Conservation (phyloP, 1,139 yeast species). For the Sugiyamaella novakii region DNA sequence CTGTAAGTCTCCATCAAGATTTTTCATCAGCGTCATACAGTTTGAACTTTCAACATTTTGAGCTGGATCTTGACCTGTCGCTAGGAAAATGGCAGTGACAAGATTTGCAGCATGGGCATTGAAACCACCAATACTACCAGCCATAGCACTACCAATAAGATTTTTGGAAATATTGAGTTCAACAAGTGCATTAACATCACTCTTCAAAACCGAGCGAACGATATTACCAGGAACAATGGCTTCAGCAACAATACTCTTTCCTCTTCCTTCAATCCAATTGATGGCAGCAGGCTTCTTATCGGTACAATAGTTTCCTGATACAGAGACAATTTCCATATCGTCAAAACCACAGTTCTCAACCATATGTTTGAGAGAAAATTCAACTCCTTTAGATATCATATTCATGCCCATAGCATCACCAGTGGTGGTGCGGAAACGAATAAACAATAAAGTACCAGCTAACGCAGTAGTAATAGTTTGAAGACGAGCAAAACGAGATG, state of each 20-base stretch:
- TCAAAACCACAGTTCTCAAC: constrained; percentile 86
- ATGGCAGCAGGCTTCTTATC: constrained; percentile 98
- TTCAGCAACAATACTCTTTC: constrained; percentile 97
- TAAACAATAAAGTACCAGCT: constrained; percentile 89
- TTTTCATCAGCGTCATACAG: constrained; percentile 94
- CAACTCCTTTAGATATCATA: constrained; percentile 99
- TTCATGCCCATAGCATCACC: constrained; percentile 99
- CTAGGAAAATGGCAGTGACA: constrained; percentile 89
- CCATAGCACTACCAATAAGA: constrained; percentile 96
- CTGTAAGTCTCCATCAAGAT: constrained; percentile 76
- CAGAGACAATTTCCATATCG: constrained; percentile 90
- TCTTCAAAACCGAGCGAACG: constrained; percentile 79
- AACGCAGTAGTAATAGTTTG: constrained; percentile 89
- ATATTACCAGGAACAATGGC: constrained; percentile 83
- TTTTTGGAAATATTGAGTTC: constrained; percentile 87
- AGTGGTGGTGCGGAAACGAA: constrained; percentile 93
- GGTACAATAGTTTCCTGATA: constrained; percentile 96
- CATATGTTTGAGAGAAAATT: constrained; percentile 80
- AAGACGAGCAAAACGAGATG: constrained; percentile 94
- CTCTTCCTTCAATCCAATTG: constrained; percentile 99
- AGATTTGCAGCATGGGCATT: constrained; percentile 98
- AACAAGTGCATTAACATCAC: constrained; percentile 89
- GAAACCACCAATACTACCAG: constrained; percentile 97
- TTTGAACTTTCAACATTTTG: constrained; percentile 97
- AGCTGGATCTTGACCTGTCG: constrained; percentile 99